Base-by-base conservation (phyloP, 2,329 filamentous ascomycete genomes). In the Paracamarosporium sp. region DNA sequence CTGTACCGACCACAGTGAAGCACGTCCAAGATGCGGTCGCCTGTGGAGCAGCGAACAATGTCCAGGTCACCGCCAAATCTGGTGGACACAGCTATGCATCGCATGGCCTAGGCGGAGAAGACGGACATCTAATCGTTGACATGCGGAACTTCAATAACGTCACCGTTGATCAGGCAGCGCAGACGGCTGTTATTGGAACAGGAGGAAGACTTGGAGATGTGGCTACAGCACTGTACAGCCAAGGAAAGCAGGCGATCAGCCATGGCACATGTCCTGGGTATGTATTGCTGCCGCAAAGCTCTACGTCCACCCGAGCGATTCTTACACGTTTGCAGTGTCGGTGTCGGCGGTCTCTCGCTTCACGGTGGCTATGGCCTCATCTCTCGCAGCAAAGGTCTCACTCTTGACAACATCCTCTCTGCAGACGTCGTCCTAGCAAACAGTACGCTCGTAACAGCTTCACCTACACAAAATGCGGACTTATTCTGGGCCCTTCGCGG, bases 81-180 rank as follows among this genome's bases (percentile, higher is more conserved):
- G 86, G 86, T 12, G 87, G 87, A 0, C 86, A 89, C 62, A 88
- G 85, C 0, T 89, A 86, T 60, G 86, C 71, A 1, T 78, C 79
- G 0, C 78, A 80, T 50, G 80, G 80, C 0, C 73, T 82, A 0
- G 80, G 80, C 20, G 80, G 80, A 7, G 75, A 80, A 63, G 70
- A 83, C 59, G 81, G 79, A 1, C 77, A 80, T 56, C 59, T 83
- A 47, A 74, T 81, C 1, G 70, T 84, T 6, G 80, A 82, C 61
- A 70, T 84, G 66, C 69, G 78, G 45, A 71, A 75, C 31, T 79
- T 83, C 66, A 77, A 79, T 57, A 68, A 65, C 33, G 77, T 83
- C 4, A 71, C 69, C 0, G 61, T 82, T 31, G 75, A 82, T 50
- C 61, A 69, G 5, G 55, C 60, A 17, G 79, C 75, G 1, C 66